Evolutionary conservation across 225 moss, liverwort and hornwort genomes (phyloP), one percentile per base, ranked within the genome.

Genomic region (Asterella californica): DNA sequence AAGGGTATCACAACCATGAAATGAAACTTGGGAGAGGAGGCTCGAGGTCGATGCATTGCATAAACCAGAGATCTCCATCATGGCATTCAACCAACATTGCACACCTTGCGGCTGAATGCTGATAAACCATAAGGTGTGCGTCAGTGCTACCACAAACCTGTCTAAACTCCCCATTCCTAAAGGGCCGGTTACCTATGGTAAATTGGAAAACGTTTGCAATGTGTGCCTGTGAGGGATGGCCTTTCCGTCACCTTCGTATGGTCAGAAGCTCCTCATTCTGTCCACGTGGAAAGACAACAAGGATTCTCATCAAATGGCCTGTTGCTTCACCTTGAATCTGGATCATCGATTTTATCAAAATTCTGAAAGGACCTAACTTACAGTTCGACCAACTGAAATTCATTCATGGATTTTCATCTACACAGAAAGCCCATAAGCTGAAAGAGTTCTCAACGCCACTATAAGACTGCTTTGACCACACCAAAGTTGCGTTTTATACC

Each of bases 171-270:
- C 48, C 66, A 27, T 29, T 53, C 29, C 32, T 30, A 46, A 18
- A 70, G 33, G 76, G 64, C 61, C 25, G 76, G 10, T 73, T 82
- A 82, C 79, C 79, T 82, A 72, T 48, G 12, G 42, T 53, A 72
- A 72, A 30, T 75, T 68, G 78, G 45, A 75, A 83, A 47, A 74
- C 53, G 54, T 78, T 46, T 65, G 84, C 77, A 81, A 30, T 50
- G 50, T 50, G 74, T 79, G 75, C 81, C 36, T 66, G 64, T 77
- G 80, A 86, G 78, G 61, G 72, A 71, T 82, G 77, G 69, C 82
- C 69, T 52, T 82, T 80, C 59, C 69, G 45, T 83, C 85, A 86
- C 85, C 85, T 86, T 86, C 80, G 76, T 65, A 83, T 80, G 38
- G 47, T 63, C 47, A 68, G 80, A 45, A 80, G 85, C 77, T 80